Percentiles rank a stretch among this genome's conserved stretches.
These are phyloP conservation scores for Solanum sejunctum DNA, from an alignment of 257 asterid species.

Conservation along the genomic window DNA sequence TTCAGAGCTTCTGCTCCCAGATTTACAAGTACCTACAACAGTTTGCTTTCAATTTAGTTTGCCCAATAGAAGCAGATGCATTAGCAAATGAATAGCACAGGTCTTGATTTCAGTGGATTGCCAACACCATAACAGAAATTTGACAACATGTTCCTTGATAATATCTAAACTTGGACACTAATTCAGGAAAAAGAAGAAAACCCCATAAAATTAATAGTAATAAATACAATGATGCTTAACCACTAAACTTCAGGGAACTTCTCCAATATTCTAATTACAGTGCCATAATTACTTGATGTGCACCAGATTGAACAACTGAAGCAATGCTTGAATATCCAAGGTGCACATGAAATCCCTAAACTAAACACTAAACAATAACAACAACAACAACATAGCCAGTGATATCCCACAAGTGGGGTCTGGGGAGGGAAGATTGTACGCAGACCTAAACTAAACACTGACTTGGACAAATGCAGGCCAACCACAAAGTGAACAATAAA, in stretches of 20 bases:
- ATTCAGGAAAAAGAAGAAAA: background rate
- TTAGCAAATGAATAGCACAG: background rate
- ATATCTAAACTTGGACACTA: background rate
- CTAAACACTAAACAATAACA: too few relatives aligned
- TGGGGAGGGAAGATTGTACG: too few relatives aligned
- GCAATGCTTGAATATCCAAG: background rate
- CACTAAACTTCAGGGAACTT: background rate
- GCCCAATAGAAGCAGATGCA: background rate
- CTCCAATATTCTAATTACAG: background rate
- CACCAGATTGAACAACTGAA: background rate
- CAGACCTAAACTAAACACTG: too few relatives aligned
- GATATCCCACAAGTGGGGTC: too few relatives aligned
- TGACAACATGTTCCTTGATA: background rate
- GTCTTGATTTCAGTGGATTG: background rate
- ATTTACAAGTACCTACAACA: conserved; percentile 19
- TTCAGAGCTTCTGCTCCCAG: conserved; percentile 44
- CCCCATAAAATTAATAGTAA: background rate
- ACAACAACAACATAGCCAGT: too few relatives aligned
- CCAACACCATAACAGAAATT: background rate
- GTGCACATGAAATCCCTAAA: background rate
- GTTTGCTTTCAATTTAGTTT: background rate
- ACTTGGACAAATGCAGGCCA: background rate
- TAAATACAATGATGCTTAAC: background rate
- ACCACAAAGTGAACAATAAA: background rate
- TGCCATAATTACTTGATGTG: background rate